Base-by-base conservation (phyloP, 1,284 basidiomycete genomes). In the Moesziomyces antarcticus region DNA sequence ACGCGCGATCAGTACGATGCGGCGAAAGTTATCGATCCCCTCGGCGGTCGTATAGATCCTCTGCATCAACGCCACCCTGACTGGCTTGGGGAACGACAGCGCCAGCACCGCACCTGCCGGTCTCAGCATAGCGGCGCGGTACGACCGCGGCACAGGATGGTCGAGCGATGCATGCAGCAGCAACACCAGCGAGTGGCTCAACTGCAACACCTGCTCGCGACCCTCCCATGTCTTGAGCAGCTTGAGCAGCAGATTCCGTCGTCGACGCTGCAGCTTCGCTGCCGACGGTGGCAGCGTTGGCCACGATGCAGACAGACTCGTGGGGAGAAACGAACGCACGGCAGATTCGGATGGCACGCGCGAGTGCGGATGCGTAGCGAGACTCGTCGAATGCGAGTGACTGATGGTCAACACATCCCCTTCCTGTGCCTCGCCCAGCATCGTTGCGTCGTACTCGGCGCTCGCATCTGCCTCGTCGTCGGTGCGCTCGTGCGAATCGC, bases 201-300 rank as follows among this genome's bases (percentile, higher is more conserved):
- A 53, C 9, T 74, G 72, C 4, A 69, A 44, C 10, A 69, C 43
- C 16, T 69, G 65, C 21, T 74, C 72, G 0, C 72, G 54, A 3
- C 72, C 72, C 24, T 74, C 62, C 58, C 66, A 69, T 1, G 66
- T 65, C 43, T 74, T 74, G 41, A 74, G 66, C 21, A 74, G 44
- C 7, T 52, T 50, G 3, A 73, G 40, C n/a, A 71, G 42, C n/a
- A 61, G 43, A 43, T 45, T 55, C 33, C 69, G 63, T 18, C 69
- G 27, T 3, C 49, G 44, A 16, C 58, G 58, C 8, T 72, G 69
- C 4, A 72, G 50, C 20, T 67, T 66, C 5, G 59, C 52, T 6
- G 69, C 69, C 2, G 57, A 55, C 0, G 63, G 63, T 2, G 63
- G 69, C 1, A 72, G 69, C 5, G 57, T 24, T 21, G 63, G 63